Conservation (phyloP, 1,284 basidiomycete species). For the Omphalotus olearius region DNA sequence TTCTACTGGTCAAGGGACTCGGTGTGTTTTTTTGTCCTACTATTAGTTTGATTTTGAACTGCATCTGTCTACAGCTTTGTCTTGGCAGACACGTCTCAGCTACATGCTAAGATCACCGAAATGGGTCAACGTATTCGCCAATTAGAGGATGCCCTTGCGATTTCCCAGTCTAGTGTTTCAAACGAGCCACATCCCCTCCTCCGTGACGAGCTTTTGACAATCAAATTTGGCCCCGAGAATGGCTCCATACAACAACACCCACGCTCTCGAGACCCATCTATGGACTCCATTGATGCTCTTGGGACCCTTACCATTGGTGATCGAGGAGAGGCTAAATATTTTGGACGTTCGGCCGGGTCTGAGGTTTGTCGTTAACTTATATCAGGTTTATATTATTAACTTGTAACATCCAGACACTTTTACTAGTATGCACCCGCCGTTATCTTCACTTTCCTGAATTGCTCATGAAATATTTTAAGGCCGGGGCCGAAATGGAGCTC, state of each 20-base stretch:
- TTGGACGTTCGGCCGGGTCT: constrained; percentile 60
- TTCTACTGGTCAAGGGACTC: constrained; percentile 55
- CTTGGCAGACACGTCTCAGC: constrained; percentile 64
- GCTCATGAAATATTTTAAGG: constrained; percentile 26
- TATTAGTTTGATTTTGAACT: neutral
- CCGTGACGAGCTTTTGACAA: constrained; percentile 52
- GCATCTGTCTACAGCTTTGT: constrained; percentile 42
- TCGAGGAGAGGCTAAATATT: constrained; percentile 62
- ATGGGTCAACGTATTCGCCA: constrained; percentile 73
- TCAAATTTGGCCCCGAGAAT: constrained; percentile 54
- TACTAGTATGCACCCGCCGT: constrained; percentile 32
- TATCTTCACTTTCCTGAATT: neutral
- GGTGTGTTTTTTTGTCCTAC: constrained; percentile 27
- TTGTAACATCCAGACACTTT: constrained; percentile 34
- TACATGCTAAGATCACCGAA: constrained; percentile 64
- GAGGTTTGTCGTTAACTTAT: constrained; percentile 25
- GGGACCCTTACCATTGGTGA: constrained; percentile 63
- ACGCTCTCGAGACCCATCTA: constrained; percentile 21
- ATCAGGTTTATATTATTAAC: neutral
- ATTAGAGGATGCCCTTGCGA: constrained; percentile 63
- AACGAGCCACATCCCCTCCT: constrained; percentile 60
- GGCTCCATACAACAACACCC: constrained; percentile 23
- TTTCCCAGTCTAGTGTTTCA: constrained; percentile 58
- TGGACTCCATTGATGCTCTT: constrained; percentile 37
- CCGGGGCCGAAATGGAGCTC: constrained; percentile 46